Percentiles rank a stretch among this genome's conserved stretches.
These are phyloP conservation scores for Leccinum huronense DNA, from an alignment of 1,284 basidiomycete genomes.

Conservation along the genomic window DNA sequence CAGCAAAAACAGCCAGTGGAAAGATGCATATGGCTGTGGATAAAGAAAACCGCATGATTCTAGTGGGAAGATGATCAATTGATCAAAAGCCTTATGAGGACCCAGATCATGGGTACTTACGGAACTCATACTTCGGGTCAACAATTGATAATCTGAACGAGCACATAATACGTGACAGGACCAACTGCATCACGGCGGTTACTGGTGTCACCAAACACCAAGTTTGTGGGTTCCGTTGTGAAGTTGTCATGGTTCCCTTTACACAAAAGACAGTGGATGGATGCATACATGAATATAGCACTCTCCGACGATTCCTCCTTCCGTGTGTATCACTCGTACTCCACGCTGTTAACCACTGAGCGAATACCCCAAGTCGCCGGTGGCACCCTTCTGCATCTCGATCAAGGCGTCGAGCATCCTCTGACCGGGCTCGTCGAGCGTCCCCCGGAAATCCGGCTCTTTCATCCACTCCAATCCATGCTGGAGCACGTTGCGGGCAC, in stretches of 20 bases:
- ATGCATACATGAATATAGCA: background rate
- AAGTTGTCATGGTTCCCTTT: background rate
- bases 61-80: too few relatives aligned
- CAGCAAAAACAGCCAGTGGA: too few relatives aligned
- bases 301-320: background rate
- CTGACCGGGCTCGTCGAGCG: conserved; percentile 46
- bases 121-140: too few relatives aligned
- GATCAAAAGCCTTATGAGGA: too few relatives aligned
- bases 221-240: too few relatives aligned
- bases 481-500: conserved; percentile 79
- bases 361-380: conserved; percentile 53
- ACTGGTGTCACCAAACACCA: too few relatives aligned
- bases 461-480: conserved; percentile 78
- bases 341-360: conserved; percentile 24
- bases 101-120: too few relatives aligned
- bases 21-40: background rate
- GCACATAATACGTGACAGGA: too few relatives aligned
- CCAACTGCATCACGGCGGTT: too few relatives aligned
- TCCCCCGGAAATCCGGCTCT: conserved; percentile 50
- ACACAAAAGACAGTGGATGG: background rate
- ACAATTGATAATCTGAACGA: too few relatives aligned
- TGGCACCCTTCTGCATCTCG: conserved; percentile 50
- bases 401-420: conserved; percentile 65
- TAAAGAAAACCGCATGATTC: too few relatives aligned
- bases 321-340: background rate